Evolutionary conservation across 768 basidiomycete species (phyloP).

Genomic region (Cantharellus anzutake): DNA sequence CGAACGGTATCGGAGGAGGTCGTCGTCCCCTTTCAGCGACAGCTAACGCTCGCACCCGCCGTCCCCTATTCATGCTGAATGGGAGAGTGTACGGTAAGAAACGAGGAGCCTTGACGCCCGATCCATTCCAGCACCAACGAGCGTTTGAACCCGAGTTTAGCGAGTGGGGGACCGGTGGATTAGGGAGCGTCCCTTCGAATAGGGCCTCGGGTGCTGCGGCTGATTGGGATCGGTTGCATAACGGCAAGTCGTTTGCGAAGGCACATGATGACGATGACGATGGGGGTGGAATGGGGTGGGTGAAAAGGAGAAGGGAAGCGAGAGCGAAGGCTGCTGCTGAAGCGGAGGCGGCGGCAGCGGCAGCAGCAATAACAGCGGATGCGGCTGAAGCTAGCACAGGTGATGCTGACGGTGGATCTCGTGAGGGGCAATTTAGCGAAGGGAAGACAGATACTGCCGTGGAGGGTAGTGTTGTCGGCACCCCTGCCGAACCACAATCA

Average conservation of each 20-base stretch:
- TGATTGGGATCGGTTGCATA: constrained; percentile 21
- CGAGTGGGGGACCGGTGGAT: constrained; percentile 82
- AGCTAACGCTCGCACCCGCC: constrained; percentile 12
- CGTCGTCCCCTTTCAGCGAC: neutral
- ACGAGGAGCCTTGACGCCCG: constrained; percentile 10
- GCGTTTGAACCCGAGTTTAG: constrained; percentile 57
- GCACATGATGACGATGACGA: constrained; percentile 45
- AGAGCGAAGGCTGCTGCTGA: constrained; percentile 33
- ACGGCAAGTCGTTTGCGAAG: constrained; percentile 8
- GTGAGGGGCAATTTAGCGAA: neutral
- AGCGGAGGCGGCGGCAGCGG: constrained; percentile 16
- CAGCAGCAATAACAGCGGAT: neutral
- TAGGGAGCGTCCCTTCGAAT: constrained; percentile 33
- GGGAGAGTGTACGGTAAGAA: constrained; percentile 56
- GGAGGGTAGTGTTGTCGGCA: neutral
- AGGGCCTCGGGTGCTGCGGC: constrained; percentile 17
- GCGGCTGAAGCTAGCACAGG: neutral
- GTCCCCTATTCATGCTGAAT: constrained; percentile 53
- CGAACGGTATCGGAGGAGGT: constrained; percentile 9
- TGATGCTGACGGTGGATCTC: neutral
- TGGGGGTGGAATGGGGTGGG: constrained; percentile 77
- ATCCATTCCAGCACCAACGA: constrained; percentile 11
- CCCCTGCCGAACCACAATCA: neutral
- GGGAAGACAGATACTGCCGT: neutral
- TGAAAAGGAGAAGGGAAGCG: constrained; percentile 40